These are phyloP conservation scores for Cladobotryum protrusum DNA, from an alignment of 2,329 filamentous ascomycete genomes.

Conservation along the genomic window DNA sequence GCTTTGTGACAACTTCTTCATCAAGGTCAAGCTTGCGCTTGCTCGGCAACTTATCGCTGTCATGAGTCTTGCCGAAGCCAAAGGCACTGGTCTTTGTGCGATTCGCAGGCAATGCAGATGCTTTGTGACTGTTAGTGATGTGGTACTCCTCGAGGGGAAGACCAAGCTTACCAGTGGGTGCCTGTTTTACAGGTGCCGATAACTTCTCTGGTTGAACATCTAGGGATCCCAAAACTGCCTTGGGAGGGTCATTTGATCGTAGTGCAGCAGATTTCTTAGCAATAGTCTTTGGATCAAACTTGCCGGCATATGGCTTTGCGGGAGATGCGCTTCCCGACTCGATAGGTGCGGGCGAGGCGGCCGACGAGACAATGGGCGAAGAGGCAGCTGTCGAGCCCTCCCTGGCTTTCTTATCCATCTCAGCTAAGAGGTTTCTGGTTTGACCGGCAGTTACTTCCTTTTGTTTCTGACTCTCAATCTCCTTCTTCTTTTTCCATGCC, in stretches of 20 bases:
- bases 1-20: conserved; percentile 79
- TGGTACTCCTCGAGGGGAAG: not conserved
- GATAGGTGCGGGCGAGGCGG: conserved; percentile 42
- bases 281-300: conserved; percentile 83
- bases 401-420: conserved; percentile 66
- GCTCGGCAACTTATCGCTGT: conserved; percentile 58
- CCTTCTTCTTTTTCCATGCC: conserved; percentile 88
- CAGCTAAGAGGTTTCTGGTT: conserved; percentile 60
- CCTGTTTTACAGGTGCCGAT: conserved; percentile 26
- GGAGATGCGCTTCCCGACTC: conserved; percentile 42
- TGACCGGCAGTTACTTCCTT: conserved; percentile 60
- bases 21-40: conserved; percentile 78
- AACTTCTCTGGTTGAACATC: conserved; percentile 33
- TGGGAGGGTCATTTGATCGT: conserved; percentile 47
- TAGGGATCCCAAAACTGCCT: conserved; percentile 42
- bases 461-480: conserved; percentile 66
- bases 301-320: conserved; percentile 60
- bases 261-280: conserved; percentile 68
- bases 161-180: conserved; percentile 29
- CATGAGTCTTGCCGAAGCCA: conserved; percentile 67
- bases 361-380: conserved; percentile 47
- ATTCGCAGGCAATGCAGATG: conserved; percentile 57
- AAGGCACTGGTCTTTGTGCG: conserved; percentile 76
- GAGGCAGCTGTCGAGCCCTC: conserved; percentile 35
- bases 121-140: conserved; percentile 26